Evolutionary conservation across 108 stramenopile species (phyloP).

Genomic region (Conticribra weissflogii): DNA sequence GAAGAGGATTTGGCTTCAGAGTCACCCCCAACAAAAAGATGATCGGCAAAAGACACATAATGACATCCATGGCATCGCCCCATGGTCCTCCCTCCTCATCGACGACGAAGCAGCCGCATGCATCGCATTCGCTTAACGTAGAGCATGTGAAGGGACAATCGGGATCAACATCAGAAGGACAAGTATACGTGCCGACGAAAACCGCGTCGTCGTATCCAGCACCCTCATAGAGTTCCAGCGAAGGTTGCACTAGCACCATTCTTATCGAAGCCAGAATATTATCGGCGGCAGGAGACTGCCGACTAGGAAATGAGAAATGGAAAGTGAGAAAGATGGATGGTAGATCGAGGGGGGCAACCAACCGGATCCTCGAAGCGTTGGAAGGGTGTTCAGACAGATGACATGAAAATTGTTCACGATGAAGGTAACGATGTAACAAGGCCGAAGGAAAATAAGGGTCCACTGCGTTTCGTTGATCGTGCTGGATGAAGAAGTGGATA

Average conservation of each 20-base stretch:
- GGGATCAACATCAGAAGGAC: slow-evolving; percentile 17
- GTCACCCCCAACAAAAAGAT: slow-evolving; percentile 53
- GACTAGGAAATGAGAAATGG: too few relatives aligned
- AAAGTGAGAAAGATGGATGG: too few relatives aligned
- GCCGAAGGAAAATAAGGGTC: too few relatives aligned
- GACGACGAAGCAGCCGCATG: slow-evolving; percentile 49
- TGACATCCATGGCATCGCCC: slow-evolving; percentile 65
- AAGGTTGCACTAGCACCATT: not conserved
- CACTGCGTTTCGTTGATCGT: too few relatives aligned
- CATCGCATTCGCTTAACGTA: slow-evolving; percentile 41
- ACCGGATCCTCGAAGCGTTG: too few relatives aligned
- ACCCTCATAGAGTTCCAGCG: not conserved
- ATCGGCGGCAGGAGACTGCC: too few relatives aligned
- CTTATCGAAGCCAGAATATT: too few relatives aligned
- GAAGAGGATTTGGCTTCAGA: slow-evolving; percentile 46
- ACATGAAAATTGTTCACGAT: too few relatives aligned
- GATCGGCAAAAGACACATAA: slow-evolving; percentile 61
- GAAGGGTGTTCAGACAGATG: too few relatives aligned
- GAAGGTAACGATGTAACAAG: too few relatives aligned
- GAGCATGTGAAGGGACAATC: slow-evolving; percentile 31
- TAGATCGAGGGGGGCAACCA: too few relatives aligned
- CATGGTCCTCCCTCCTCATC: slow-evolving; percentile 48
- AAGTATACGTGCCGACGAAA: slow-evolving; percentile 23
- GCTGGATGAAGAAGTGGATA: too few relatives aligned
- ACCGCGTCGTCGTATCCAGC: slow-evolving; percentile 24